Base-by-base conservation (phyloP, 75 land plant species). In the Pseudotsuga menziesii region DNA sequence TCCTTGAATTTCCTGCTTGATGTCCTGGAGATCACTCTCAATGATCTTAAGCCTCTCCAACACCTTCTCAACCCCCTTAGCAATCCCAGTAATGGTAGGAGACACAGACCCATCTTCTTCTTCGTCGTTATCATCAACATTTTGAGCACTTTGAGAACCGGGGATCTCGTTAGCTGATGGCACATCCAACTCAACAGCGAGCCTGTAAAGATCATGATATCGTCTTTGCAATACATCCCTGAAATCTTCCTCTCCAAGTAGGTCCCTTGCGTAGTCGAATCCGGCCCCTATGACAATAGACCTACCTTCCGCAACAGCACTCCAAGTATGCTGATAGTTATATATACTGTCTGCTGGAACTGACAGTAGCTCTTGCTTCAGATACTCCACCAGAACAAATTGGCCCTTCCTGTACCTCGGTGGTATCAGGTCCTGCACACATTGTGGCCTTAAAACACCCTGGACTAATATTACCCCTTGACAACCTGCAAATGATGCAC, bases 251-350 rank as follows among this genome's bases (percentile, higher is more conserved):
- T 85, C 94, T 5, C 89, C 89, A 32, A 90, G 80, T 41, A 93
- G 85, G 61, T 93, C 87, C 74, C 89, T 75, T 4, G 91, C 93
- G 44, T 84, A 81, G 73, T 92, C 88, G 67, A 85, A 86, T 48
- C 85, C 93, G 14, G 82, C 72, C 7, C 56, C 69, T 14, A 83
- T 44, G 74, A 82, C 48, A 22, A 70, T 20, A 57, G 66, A 80
- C 27, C 82, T 78, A 36, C 80, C 78, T n/a, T 89, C 88, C 17
- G 41, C 60, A 11, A 83, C 82, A 36, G 80, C 27, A 57, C 41
- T 57, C 95, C 95, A 93, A 0, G 91, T 82, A 75, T 93, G 88
- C 80, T 91, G 88, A 71, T 89, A 93, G 48, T 91, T 88, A 74
- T 91, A 85, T 74, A 89, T 85, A 22, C 83, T 56, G 2, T 90